Conservation (phyloP, 768 basidiomycete genomes). For the Neoboletus brunneissimus region DNA sequence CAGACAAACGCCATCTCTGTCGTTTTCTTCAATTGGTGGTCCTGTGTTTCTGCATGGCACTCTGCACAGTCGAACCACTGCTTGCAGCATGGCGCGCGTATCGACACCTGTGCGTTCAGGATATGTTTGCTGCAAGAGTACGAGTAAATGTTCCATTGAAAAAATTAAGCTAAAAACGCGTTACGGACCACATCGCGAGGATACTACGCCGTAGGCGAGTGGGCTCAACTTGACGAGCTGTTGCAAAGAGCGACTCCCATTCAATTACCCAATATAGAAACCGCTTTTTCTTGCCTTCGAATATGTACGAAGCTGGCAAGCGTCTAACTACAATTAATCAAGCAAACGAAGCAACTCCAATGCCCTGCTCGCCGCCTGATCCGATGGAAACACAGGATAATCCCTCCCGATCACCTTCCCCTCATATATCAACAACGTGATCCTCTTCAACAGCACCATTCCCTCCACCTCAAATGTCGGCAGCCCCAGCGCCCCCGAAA, state of each 20-base stretch:
- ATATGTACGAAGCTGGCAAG: no score
- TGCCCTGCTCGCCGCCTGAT: constrained; percentile 16
- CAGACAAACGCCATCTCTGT: constrained; percentile 82
- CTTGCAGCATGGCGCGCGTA: constrained; percentile 96
- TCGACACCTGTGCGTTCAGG: constrained; percentile 92
- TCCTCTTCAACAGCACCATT: constrained; percentile 19
- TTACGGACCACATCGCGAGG: constrained; percentile 30
- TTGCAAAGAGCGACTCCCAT: background rate
- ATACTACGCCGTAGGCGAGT: no score
- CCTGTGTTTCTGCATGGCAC: constrained; percentile 85
- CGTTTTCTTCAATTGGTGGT: constrained; percentile 70
- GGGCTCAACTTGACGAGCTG: background rate
- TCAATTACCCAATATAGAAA: constrained; percentile 6
- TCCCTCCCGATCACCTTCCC: constrained; percentile 14
- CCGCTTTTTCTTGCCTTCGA: no score
- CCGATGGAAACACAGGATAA: constrained; percentile 23
- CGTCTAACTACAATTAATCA: background rate
- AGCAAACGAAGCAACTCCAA: background rate
- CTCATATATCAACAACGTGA: constrained; percentile 16
- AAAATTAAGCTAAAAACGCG: background rate
- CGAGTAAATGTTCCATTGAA: background rate
- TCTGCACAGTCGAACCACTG: constrained; percentile 97
- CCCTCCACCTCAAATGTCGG: constrained; percentile 22
- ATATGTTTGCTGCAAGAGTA: constrained; percentile 76
- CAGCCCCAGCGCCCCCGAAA: constrained; percentile 12